These are phyloP conservation scores for Gaertneriomyces semiglobifer DNA, from an alignment of 192 early-diverging fungal species.

Conservation along the genomic window DNA sequence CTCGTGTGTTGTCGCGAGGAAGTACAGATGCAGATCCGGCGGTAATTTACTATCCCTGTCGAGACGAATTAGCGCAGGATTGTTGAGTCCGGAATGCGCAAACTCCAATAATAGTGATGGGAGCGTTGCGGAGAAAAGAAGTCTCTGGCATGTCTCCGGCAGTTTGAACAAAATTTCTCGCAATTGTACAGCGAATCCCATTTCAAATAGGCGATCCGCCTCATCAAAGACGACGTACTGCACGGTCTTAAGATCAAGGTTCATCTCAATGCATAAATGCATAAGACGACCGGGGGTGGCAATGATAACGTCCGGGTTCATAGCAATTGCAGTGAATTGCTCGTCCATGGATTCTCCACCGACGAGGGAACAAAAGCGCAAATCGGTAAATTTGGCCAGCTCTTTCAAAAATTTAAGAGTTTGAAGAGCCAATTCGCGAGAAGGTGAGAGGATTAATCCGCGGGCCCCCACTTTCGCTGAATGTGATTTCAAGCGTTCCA, in stretches of 20 bases:
- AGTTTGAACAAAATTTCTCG: conserved; percentile 85
- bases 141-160: conserved; percentile 80
- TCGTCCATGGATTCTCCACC: conserved; percentile 98
- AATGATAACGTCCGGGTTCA: conserved; percentile 80
- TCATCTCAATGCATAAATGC: conserved; percentile 78
- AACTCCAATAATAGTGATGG: conserved; percentile 93
- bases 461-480: conserved; percentile 71
- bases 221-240: conserved; percentile 98
- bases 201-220: conserved; percentile 97
- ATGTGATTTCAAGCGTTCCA: conserved; percentile 83
- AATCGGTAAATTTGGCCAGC: conserved; percentile 86
- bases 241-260: conserved; percentile 78
- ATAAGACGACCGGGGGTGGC: conserved; percentile 51
- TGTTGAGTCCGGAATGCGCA: conserved; percentile 92
- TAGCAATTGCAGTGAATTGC: conserved; percentile 88
- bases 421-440: conserved; percentile 94
- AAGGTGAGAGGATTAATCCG: conserved; percentile 81
- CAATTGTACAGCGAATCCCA: conserved; percentile 94
- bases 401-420: conserved; percentile 93
- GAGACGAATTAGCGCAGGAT: conserved; percentile 88
- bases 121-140: conserved; percentile 94
- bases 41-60: conserved; percentile 95
- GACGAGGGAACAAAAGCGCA: conserved; percentile 82
- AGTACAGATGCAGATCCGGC: conserved; percentile 92
- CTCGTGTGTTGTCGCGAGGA: conserved; percentile 78